Base-by-base conservation (phyloP, 2,329 filamentous ascomycete genomes). In the Cladosporium sp. region DNA sequence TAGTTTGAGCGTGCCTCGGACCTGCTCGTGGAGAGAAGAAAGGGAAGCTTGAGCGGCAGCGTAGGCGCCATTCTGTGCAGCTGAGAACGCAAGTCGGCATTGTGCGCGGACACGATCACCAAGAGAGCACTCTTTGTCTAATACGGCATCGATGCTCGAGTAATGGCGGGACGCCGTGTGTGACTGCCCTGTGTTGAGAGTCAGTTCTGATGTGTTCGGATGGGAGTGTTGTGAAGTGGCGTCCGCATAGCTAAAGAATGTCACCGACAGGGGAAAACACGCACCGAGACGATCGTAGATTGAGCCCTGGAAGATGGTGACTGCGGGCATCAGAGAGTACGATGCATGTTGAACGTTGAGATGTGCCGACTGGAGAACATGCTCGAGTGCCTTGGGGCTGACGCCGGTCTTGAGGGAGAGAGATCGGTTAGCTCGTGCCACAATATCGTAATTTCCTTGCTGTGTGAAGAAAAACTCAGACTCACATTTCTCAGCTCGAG, bases 361-460 rank as follows among this genome's bases (percentile, higher is more conserved):
- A 60, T 93, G 88, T 1, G 88, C 89, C 56, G 88, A 87, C 62
- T 90, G 86, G n/a, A 87, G 80, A 54, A 96, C 80, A 58, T 85
- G 81, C 65, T 96, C 90, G 47, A 93, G 76, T 1, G 88, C 83
- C 30, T 74, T 73, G 2, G 79, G 70, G 30, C 52, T 50, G 34
- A 48, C 59, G 18, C 54, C 54, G 29, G 36, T 27, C 45, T 48
- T 17, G 11, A 11, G 22, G 7, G 17, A 17, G 7, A 11, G 22
- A 27, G 5, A 27, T 27, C 22, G 22, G 22, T 27, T 27, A 27
- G 22, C 22, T 27, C 22, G 5, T 27, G 22, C 9, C n/a, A n/a
- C n/a, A n/a, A n/a, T n/a, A n/a, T n/a, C n/a, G n/a, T n/a, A n/a
- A n/a, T n/a, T n/a, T n/a, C n/a, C n/a, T n/a, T n/a, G n/a, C n/a